Base-by-base conservation (phyloP, 805 yeast genomes). In the Yarrowia hollandica region DNA sequence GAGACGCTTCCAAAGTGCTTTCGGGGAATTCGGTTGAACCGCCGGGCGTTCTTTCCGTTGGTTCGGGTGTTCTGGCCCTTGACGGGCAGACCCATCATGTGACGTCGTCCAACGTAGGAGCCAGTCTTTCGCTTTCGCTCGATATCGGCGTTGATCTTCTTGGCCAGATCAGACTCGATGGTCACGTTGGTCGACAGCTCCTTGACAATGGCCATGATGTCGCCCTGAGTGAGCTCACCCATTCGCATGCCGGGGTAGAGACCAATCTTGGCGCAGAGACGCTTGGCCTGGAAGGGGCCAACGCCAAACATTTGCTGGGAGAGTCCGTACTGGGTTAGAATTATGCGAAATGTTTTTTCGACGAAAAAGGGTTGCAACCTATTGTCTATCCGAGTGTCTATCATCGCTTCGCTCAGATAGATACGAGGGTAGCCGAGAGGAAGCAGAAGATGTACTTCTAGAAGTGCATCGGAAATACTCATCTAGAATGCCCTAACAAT, bases 171-270 rank as follows among this genome's bases (percentile, higher is more conserved):
- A 52, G 90, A 89, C 68, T 91, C 98, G 52, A 92, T 86, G 10
- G 88, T 82, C 79, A 88, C 78, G 37, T 83, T 86, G 1, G 95
- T 82, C 4, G 58, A 35, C 50, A 94, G 77, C 71, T 94, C 97
- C 71, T 90, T 92, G 34, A 96, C 86, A 42, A 94, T 77, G 31
- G 87, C 82, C 82, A 92, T 80, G 42, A 90, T 79, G 67, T 90
- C 96, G 23, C 90, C 88, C 73, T 94, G 98, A 25, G 86, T 77
- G 34, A 94, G 80, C 73, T 94, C 96, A 71, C 88, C 94, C 88
- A 91, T 86, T 74, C 96, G 83, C 96, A 92, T 91, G 70, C 81
- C 78, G 44, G 98, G 98, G 69, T 91, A 92, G 61, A 94, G 81
- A 10, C 96, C 97, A 19, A 92, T 82, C 69, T 84, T 89, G 35